These are phyloP conservation scores for Termitomyces heimii DNA, from an alignment of 768 basidiomycete species.

Conservation along the genomic window DNA sequence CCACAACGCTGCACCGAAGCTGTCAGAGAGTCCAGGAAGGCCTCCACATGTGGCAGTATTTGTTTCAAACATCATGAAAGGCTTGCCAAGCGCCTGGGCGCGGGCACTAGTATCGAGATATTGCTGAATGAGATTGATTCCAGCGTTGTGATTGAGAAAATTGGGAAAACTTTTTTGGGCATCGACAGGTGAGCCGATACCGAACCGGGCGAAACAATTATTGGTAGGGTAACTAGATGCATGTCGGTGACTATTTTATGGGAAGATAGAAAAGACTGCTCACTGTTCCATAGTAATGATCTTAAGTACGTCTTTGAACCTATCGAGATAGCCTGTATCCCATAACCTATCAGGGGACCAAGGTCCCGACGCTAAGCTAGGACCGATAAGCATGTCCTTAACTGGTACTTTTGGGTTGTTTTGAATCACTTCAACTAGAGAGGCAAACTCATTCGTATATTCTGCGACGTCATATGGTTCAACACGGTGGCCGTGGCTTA, in stretches of 20 bases:
- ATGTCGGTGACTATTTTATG: background rate
- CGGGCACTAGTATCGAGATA: constrained; percentile 47
- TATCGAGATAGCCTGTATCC: constrained; percentile 43
- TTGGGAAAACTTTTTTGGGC: constrained; percentile 44
- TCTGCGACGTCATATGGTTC: constrained; percentile 24
- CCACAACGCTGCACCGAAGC: constrained; percentile 65
- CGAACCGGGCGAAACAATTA: constrained; percentile 54
- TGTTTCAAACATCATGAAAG: constrained; percentile 65
- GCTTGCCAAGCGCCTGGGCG: constrained; percentile 37
- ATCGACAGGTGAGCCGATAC: constrained; percentile 30
- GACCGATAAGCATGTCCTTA: constrained; percentile 49
- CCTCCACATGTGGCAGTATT: constrained; percentile 68
- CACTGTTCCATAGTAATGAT: constrained; percentile 55
- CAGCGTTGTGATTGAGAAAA: constrained; percentile 58
- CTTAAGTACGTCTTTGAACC: constrained; percentile 33
- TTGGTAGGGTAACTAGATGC: constrained; percentile 42
- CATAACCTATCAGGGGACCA: constrained; percentile 45
- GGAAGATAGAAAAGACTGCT: background rate
- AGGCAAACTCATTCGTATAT: constrained; percentile 45
- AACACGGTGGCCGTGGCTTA: constrained; percentile 18
- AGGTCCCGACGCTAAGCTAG: constrained; percentile 48
- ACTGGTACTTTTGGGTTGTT: constrained; percentile 27
- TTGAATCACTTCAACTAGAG: constrained; percentile 30
- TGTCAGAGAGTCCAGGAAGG: constrained; percentile 56
- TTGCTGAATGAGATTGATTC: constrained; percentile 36